These are phyloP conservation scores for Sporisorium scitamineum DNA, from an alignment of 1,284 basidiomycete genomes.

Conservation along the genomic window DNA sequence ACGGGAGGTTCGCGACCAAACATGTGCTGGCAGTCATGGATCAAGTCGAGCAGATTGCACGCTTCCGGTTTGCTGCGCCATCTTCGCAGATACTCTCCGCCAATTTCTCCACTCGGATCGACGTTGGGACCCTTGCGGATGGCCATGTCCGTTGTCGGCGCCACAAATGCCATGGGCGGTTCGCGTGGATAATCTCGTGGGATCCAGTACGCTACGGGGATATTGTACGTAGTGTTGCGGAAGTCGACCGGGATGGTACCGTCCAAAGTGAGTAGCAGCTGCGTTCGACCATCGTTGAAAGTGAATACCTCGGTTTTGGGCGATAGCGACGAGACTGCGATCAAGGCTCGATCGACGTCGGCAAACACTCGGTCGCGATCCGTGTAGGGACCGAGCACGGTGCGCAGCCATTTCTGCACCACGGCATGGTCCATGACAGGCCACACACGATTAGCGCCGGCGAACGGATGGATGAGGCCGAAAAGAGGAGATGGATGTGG, in stretches of 20 bases:
- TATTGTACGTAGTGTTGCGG: slow-evolving; percentile 85
- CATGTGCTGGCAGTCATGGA: slow-evolving; percentile 80
- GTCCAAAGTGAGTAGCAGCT: slow-evolving; percentile 87
- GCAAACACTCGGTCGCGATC: slow-evolving; percentile 74
- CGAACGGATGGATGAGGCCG: background rate
- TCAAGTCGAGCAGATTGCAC: slow-evolving; percentile 77
- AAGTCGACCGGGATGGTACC: slow-evolving; percentile 90
- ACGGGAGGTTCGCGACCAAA: slow-evolving; percentile 90
- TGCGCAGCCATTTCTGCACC: slow-evolving; percentile 64
- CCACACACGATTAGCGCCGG: background rate
- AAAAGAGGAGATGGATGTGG: background rate
- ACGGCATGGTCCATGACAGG: slow-evolving; percentile 61
- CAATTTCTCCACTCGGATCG: slow-evolving; percentile 84
- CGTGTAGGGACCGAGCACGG: slow-evolving; percentile 72
- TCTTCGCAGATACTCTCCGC: slow-evolving; percentile 77
- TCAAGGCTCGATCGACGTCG: slow-evolving; percentile 79
- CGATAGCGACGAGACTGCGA: slow-evolving; percentile 76
- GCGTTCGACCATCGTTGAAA: slow-evolving; percentile 92
- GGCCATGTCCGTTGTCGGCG: slow-evolving; percentile 92
- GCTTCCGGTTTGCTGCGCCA: slow-evolving; percentile 91
- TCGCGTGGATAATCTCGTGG: slow-evolving; percentile 70
- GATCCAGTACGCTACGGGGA: slow-evolving; percentile 88
- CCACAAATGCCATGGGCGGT: slow-evolving; percentile 91
- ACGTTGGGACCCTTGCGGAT: slow-evolving; percentile 81
- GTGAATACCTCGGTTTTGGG: slow-evolving; percentile 95